A percentile compares a stretch with the other conserved stretches of the same genome.
phyloP scores from a whole-genome alignment of 345 rosid genomes.

The Nephelium lappaceum region DNA sequence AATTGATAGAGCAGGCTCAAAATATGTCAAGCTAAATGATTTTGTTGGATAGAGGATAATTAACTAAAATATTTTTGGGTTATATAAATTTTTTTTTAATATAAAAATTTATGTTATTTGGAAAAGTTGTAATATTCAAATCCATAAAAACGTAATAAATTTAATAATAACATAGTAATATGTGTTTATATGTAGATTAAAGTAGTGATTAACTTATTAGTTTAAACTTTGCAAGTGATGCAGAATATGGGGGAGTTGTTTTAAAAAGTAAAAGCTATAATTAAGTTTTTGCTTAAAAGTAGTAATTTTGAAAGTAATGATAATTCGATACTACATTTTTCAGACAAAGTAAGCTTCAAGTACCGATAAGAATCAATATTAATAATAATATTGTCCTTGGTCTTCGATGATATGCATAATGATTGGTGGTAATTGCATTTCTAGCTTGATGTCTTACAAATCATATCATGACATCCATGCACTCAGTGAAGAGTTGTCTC shows the following conservation, averaged over 20 bases:
- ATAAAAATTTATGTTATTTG: no score
- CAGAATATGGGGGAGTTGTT: no score
- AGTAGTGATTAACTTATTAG: neutral
- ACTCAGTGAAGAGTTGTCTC: neutral
- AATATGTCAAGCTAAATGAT: neutral
- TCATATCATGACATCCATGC: neutral
- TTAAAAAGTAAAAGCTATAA: no score
- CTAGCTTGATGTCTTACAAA: conserved; percentile 4
- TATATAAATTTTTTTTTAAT: no score
- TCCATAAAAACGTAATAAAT: no score
- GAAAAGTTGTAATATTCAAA: no score
- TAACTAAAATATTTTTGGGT: no score
- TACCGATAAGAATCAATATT: neutral
- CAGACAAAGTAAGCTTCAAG: neutral
- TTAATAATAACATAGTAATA: no score
- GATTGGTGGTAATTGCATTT: conserved; percentile 3
- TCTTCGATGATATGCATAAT: neutral
- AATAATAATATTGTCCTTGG: conserved; percentile 16
- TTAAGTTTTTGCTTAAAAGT: neutral
- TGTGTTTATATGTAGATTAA: no score
- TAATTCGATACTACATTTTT: neutral
- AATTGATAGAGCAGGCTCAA: neutral
- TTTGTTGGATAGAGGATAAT: neutral
- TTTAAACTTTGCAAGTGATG: no score
- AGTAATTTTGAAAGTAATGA: neutral